phyloP scores from a whole-genome alignment of 371 early-diverging fungal genomes.

The Rhizopus stolonifer region DNA sequence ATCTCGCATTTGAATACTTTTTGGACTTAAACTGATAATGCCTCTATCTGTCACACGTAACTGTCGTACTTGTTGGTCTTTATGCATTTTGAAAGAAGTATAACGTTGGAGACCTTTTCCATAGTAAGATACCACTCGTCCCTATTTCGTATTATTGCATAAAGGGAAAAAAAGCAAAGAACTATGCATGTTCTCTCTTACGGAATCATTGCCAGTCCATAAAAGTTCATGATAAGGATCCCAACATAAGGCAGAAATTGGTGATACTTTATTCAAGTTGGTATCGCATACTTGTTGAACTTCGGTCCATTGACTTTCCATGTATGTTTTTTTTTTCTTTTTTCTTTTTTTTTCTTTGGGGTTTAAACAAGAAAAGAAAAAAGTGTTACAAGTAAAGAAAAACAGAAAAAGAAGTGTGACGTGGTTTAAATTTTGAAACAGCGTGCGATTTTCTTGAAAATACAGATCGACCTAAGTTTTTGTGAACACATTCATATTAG shows the following conservation, averaged over 20 bases:
- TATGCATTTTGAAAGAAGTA: conserved; percentile 67
- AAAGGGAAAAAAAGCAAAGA: neutral
- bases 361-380: neutral
- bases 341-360: too few relatives aligned
- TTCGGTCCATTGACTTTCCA: conserved; percentile 51
- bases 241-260: conserved; percentile 61
- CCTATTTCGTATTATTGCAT: conserved; percentile 36
- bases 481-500: too few relatives aligned
- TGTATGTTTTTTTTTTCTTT: conserved; percentile 7
- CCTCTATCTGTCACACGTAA: conserved; percentile 67
- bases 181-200: conserved; percentile 31
- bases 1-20: conserved; percentile 64
- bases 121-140: conserved; percentile 61
- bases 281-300: conserved; percentile 48
- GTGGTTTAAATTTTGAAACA: neutral
- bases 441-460: too few relatives aligned
- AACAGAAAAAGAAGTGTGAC: conserved; percentile 3
- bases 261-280: conserved; percentile 42
- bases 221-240: conserved; percentile 80
- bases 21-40: conserved; percentile 65
- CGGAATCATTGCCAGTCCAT: conserved; percentile 78
- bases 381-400: neutral
- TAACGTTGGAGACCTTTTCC: conserved; percentile 63
- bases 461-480: too few relatives aligned
- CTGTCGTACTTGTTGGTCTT: conserved; percentile 64